These are phyloP conservation scores for Panus rudis DNA, from an alignment of 768 basidiomycete species.

Conservation along the genomic window DNA sequence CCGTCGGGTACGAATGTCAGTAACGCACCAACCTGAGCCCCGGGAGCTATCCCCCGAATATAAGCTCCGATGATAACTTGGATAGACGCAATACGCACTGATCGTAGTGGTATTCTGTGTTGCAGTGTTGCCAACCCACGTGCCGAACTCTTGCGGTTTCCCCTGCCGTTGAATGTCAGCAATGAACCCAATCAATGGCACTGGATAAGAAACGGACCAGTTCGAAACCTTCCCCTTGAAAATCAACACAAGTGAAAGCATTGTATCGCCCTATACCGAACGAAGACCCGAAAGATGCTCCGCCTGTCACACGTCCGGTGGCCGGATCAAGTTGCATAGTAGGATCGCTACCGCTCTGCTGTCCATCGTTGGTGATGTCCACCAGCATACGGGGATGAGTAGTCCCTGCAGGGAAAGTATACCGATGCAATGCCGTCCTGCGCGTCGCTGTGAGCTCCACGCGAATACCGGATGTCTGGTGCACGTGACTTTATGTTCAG, in stretches of 20 bases:
- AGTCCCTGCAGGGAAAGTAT: conserved; percentile 23
- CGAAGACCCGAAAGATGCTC: conserved; percentile 41
- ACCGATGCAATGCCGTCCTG: conserved; percentile 50
- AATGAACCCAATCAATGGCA: not conserved
- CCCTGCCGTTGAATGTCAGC: conserved; percentile 6
- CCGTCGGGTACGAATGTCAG: conserved; percentile 44
- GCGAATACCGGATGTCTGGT: conserved; percentile 45
- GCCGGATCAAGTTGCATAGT: conserved; percentile 40
- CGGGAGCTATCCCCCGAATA: conserved; percentile 33
- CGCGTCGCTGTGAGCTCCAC: conserved; percentile 57
- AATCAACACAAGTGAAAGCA: conserved; percentile 55
- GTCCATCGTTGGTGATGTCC: conserved; percentile 59
- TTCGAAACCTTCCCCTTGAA: conserved; percentile 41
- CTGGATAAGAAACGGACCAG: conserved; percentile 8
- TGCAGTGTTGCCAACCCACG: conserved; percentile 45
- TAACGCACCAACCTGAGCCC: conserved; percentile 45
- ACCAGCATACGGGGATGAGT: conserved; percentile 43
- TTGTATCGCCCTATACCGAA: conserved; percentile 56
- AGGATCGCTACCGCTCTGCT: conserved; percentile 42
- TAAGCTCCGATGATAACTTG: conserved; percentile 34
- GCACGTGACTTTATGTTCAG: not conserved
- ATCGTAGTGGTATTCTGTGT: conserved; percentile 34
- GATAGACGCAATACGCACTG: conserved; percentile 50
- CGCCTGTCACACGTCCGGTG: conserved; percentile 44
- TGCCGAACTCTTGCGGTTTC: conserved; percentile 46